Percentiles rank a stretch among this genome's conserved stretches.
Conservation (phyloP, 495 filamentous ascomycete species). For the Tuber brumale region DNA sequence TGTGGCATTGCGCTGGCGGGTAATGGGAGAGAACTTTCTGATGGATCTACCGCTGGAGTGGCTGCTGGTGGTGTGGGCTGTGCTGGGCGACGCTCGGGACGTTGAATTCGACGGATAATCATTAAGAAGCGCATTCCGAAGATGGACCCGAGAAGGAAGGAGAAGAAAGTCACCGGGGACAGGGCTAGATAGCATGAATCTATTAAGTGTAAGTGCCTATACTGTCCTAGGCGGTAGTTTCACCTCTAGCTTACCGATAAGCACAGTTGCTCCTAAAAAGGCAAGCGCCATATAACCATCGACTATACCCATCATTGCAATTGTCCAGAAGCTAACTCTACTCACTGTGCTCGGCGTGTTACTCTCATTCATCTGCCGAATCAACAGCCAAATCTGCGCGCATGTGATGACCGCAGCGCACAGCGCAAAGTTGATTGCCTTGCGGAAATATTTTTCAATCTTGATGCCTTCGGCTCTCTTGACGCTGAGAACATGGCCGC, state of each 20-base stretch:
- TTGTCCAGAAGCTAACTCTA: slow-evolving; percentile 81
- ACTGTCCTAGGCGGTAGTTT: not conserved
- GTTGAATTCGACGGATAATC: slow-evolving; percentile 82
- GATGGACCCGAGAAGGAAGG: slow-evolving; percentile 63
- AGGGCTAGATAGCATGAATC: slow-evolving; percentile 64
- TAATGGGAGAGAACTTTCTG: slow-evolving; percentile 52
- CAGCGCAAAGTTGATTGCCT: slow-evolving; percentile 61
- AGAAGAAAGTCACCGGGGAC: slow-evolving; percentile 61
- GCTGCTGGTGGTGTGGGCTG: slow-evolving; percentile 38
- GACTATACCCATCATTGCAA: slow-evolving; percentile 75
- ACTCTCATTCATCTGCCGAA: slow-evolving; percentile 82
- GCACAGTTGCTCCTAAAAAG: slow-evolving; percentile 34
- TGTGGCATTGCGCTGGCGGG: slow-evolving; percentile 56
- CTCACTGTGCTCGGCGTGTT: slow-evolving; percentile 91
- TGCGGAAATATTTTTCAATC: slow-evolving; percentile 62
- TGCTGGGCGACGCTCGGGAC: slow-evolving; percentile 60
- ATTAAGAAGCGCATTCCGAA: slow-evolving; percentile 78
- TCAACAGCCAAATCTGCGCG: slow-evolving; percentile 66
- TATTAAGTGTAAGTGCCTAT: slow-evolving; percentile 53
- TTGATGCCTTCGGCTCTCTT: slow-evolving; percentile 79
- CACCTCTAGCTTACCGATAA: slow-evolving; percentile 30
- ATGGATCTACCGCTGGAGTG: slow-evolving; percentile 41
- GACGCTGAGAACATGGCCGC: slow-evolving; percentile 81
- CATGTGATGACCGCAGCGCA: slow-evolving; percentile 58
- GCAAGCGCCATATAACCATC: slow-evolving; percentile 53